phyloP scores from a whole-genome alignment of 805 yeast genomes.

The Spathaspora boniae region DNA sequence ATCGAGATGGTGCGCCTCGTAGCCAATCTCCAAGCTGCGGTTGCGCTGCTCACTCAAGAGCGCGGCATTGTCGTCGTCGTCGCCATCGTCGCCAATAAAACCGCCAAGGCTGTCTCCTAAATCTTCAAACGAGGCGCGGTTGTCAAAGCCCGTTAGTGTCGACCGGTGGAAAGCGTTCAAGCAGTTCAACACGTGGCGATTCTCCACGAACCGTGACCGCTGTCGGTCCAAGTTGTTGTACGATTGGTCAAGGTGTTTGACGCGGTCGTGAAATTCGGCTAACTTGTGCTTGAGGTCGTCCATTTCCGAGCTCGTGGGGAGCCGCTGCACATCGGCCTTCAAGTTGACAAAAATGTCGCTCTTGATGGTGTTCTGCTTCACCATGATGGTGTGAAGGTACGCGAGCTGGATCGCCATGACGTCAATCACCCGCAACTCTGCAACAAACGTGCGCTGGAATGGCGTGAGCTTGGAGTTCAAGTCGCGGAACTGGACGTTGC shows the following conservation, averaged over 20 bases:
- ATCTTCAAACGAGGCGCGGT: not conserved
- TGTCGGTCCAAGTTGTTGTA: constrained; percentile 24
- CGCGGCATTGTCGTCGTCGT: constrained; percentile 24
- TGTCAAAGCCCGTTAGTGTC: constrained; percentile 10
- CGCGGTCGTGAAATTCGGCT: constrained; percentile 23
- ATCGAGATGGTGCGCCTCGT: constrained; percentile 18
- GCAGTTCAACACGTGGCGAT: constrained; percentile 31
- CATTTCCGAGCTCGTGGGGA: constrained; percentile 33
- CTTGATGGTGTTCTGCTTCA: constrained; percentile 21
- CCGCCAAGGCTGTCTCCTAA: too few relatives aligned
- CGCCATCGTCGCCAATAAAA: constrained; percentile 4
- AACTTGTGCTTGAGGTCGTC: constrained; percentile 28
- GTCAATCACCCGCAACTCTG: constrained; percentile 38
- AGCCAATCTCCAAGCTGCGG: constrained; percentile 20
- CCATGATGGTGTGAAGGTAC: constrained; percentile 26
- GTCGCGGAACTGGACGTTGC: constrained; percentile 43
- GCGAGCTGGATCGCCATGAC: constrained; percentile 27
- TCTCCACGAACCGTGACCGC: constrained; percentile 25
- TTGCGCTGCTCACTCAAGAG: constrained; percentile 23
- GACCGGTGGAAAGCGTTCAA: constrained; percentile 32
- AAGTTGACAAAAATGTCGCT: constrained; percentile 23
- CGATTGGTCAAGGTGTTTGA: constrained; percentile 36
- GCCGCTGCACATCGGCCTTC: constrained; percentile 55
- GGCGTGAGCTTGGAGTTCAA: constrained; percentile 46
- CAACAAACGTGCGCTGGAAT: constrained; percentile 44